Base-by-base conservation (phyloP, 2,329 filamentous ascomycete genomes). In the Sarocladiaceae sp. region DNA sequence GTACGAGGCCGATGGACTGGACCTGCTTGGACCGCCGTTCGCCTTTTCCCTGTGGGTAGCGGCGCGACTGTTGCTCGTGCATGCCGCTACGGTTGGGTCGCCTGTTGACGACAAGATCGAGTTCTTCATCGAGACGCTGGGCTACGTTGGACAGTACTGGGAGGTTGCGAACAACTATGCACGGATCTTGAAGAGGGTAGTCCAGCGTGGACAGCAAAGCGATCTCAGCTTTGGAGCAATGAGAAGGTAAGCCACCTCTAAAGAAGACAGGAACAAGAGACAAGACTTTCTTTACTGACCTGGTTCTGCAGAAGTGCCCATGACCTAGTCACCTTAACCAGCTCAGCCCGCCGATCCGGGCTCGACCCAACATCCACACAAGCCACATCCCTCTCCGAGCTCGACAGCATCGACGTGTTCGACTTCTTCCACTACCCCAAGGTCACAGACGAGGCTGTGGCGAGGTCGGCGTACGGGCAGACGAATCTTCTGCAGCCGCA, bases 341-440 rank as follows among this genome's bases (percentile, higher is more conserved):
- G 57, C 2, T 55, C 59, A 6, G 59, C 57, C 0, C 58, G 65
- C 13, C 61, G 55, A 9, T 66, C 65, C 0, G 63, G 62, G 3
- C 27, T 67, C 1, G 64, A 69, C 20, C 60, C 58, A 3, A 66
- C 62, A 4, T 63, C 64, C 13, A 64, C 64, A 0, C 65, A 66
- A 33, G 51, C 58, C 2, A 62, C 63, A 3, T 63, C 66, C 0
- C 55, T 65, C 4, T 61, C 55, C 48, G 67, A 70, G 45, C 55
- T 70, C 2, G 67, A 70, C 47, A 64, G 62, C 34, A 66, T 70
- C 16, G 66, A 70, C 20, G 58, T 70, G 3, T 70, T 70, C 34
- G 67, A 69, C 49, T 70, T 70, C 46, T 70, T 70, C 53, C 68
- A 69, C 19, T 66, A 64, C 33, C 67, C 67, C 11, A 64, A 63